Conservation (phyloP, 768 basidiomycete genomes). For the Kwoniella sp. region DNA sequence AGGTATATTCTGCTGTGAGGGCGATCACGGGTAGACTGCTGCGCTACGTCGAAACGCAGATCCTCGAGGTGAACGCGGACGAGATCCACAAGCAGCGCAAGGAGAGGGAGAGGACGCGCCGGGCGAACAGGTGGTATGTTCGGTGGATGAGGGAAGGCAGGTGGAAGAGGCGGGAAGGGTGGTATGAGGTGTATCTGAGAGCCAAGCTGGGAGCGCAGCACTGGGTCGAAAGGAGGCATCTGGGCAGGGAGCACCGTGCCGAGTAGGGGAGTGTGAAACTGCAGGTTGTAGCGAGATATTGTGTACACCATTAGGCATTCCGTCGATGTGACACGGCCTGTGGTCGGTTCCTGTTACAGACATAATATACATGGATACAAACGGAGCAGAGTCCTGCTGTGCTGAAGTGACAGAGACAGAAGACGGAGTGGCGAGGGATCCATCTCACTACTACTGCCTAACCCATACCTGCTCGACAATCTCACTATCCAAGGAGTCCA, state of each 20-base stretch:
- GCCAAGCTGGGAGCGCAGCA: neutral
- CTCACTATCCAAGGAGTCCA: too few relatives aligned
- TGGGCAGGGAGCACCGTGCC: too few relatives aligned
- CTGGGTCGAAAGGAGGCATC: neutral
- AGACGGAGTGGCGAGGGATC: too few relatives aligned
- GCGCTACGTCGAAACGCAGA: constrained; percentile 36
- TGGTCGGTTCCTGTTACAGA: too few relatives aligned
- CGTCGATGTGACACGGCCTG: too few relatives aligned
- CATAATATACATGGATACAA: too few relatives aligned
- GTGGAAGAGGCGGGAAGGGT: constrained; percentile 22
- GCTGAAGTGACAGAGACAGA: too few relatives aligned
- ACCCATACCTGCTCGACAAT: too few relatives aligned
- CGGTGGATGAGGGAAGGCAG: constrained; percentile 25
- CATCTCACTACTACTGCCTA: too few relatives aligned
- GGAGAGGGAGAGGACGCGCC: constrained; percentile 2
- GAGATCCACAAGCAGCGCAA: constrained; percentile 11
- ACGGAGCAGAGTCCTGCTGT: too few relatives aligned
- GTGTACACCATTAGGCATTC: too few relatives aligned
- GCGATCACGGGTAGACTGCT: constrained; percentile 20
- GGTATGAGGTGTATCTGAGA: constrained; percentile 26
- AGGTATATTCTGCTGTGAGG: constrained; percentile 22
- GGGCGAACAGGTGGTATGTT: constrained; percentile 17
- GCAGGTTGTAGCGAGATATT: too few relatives aligned
- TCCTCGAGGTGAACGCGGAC: constrained; percentile 41
- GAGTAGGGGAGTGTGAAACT: neutral